Evolutionary conservation across 2,329 filamentous ascomycete genomes (phyloP), one percentile per base, ranked within the genome.

Genomic region (Chaetothyriales sp.): DNA sequence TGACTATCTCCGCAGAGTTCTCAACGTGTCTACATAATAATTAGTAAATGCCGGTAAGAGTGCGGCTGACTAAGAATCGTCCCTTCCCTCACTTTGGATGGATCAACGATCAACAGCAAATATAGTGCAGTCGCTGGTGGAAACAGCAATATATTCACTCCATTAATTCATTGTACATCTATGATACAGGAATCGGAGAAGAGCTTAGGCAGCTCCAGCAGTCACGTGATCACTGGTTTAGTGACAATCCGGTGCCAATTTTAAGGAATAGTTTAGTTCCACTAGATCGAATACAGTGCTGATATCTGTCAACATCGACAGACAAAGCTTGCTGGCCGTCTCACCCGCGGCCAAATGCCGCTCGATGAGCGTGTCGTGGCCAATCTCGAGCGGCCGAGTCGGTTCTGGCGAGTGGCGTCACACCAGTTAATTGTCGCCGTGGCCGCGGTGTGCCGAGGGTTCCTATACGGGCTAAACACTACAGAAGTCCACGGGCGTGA

Each of bases 401-500:
- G 67, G 50, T 64, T 69, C 47, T 89, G 85, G 84, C 83, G 86
- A 56, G 69, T 82, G 51, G 77, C 77, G 37, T 94, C 89, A n/a
- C 75, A 82, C 49, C 70, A 82, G 56, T 77, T 85, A 40, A 87
- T 95, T 77, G 83, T 85, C 61, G 67, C 82, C 9, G 83, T 87
- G 0, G 85, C 82, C 47, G 69, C 81, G 25, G 59, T 94, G 5
- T 87, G 81, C 52, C 80, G 86, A 55, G 75, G 72, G 1, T 95
- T 97, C 64, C 70, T 95, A 44, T 84, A 81, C 58, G 80, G 78
- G 0, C 67, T 90, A 56, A 94, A 85, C 66, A 77, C 74, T 22
- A 81, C 88, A 46, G 82, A 95, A 66, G 80, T 86, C 4, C 76
- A 81, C 61, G 90, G 90, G 1, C 71, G 94, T 55, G 81, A 89